Conservation (phyloP, 2,329 filamentous ascomycete genomes). For the Hawksworthiomyces lignivorus region DNA sequence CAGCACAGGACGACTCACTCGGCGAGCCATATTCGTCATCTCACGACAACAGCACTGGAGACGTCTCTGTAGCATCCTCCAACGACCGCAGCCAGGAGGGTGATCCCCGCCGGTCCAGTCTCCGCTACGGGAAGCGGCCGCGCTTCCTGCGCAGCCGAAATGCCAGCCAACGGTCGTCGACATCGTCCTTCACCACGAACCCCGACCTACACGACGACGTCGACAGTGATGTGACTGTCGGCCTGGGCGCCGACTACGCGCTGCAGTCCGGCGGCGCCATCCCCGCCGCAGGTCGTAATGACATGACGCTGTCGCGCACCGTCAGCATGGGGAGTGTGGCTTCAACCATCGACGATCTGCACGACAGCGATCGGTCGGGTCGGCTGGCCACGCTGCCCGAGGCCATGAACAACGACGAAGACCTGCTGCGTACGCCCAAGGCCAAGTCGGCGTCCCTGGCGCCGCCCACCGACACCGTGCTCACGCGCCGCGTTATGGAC, state of each 20-base stretch:
- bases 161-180: slow-evolving; percentile 52
- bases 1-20: too few relatives aligned
- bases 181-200: slow-evolving; percentile 51
- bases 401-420: slow-evolving; percentile 35
- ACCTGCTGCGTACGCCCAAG: slow-evolving; percentile 62
- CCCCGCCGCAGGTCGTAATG: slow-evolving; percentile 45
- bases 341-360: slow-evolving; percentile 58
- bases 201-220: slow-evolving; percentile 49
- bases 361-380: slow-evolving; percentile 42
- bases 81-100: slow-evolving; percentile 19
- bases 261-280: slow-evolving; percentile 73
- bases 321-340: slow-evolving; percentile 87
- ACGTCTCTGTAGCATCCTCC: not conserved
- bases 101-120: slow-evolving; percentile 28
- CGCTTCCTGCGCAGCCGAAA: slow-evolving; percentile 52
- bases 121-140: slow-evolving; percentile 41
- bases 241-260: slow-evolving; percentile 64
- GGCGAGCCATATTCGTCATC: too few relatives aligned
- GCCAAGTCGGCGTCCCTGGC: slow-evolving; percentile 40
- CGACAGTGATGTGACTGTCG: slow-evolving; percentile 68
- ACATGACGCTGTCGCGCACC: slow-evolving; percentile 60
- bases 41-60: too few relatives aligned
- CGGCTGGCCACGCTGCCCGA: slow-evolving; percentile 45
- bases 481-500: slow-evolving; percentile 80
- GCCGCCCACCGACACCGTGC: slow-evolving; percentile 77